Evolutionary conservation across 371 early-diverging fungal genomes (phyloP).

Genomic region (Saksenaea oblongispora): DNA sequence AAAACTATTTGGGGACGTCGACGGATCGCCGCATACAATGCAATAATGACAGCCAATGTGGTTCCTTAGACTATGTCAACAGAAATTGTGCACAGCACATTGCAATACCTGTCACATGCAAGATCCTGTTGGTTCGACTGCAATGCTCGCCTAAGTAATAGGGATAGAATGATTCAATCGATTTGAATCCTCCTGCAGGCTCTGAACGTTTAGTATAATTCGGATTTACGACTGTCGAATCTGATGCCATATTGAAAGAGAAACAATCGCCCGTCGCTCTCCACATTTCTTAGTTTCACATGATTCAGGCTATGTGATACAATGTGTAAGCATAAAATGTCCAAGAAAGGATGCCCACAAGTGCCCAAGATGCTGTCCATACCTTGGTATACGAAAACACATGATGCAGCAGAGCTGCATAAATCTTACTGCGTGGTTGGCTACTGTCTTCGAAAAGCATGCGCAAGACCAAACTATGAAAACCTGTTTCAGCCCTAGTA

Average conservation of each 20-base stretch:
- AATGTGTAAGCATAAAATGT: no score
- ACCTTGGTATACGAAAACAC: no score
- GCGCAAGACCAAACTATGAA: no score
- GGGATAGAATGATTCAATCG: slow-evolving; percentile 65
- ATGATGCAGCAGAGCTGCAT: no score
- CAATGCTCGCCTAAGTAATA: slow-evolving; percentile 69
- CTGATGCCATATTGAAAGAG: neutral
- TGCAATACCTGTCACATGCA: slow-evolving; percentile 54
- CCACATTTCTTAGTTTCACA: no score
- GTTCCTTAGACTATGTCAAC: slow-evolving; percentile 25
- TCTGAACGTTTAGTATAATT: slow-evolving; percentile 55
- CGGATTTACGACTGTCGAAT: slow-evolving; percentile 42
- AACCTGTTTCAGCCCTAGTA: no score
- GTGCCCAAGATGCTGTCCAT: no score
- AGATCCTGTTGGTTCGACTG: slow-evolving; percentile 54
- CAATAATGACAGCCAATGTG: slow-evolving; percentile 23
- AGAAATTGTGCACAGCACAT: no score
- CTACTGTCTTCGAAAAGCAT: no score
- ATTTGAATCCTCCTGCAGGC: slow-evolving; percentile 51
- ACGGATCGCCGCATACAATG: slow-evolving; percentile 18
- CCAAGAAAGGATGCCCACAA: no score
- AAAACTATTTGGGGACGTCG: slow-evolving; percentile 22
- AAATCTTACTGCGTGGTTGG: no score
- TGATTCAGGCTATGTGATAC: no score
- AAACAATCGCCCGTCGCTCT: neutral